phyloP scores from a whole-genome alignment of 306 rosid genomes.

The Fragaria iinumae region DNA sequence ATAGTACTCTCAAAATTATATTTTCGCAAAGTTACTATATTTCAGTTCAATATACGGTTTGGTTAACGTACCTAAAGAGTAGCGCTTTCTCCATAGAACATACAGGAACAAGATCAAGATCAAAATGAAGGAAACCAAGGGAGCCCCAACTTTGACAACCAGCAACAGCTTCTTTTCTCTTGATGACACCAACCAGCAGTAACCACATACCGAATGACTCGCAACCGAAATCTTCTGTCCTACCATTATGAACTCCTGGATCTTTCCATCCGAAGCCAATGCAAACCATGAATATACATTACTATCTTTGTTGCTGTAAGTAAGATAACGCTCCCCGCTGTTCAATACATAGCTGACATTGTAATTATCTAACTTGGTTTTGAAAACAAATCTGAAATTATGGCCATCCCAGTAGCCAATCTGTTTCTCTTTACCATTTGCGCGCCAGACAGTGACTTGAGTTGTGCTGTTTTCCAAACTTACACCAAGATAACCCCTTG shows the following conservation, averaged over 20 bases:
- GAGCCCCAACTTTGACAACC: not conserved
- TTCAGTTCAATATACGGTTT: not conserved
- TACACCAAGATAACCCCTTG: constrained; percentile 1
- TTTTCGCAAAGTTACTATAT: not conserved
- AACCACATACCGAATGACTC: constrained; percentile 19
- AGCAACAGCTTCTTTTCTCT: constrained; percentile 12
- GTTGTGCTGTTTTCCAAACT: constrained; percentile 15
- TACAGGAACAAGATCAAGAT: not conserved
- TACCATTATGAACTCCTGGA: constrained; percentile 19
- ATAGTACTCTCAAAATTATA: not conserved
- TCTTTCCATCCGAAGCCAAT: constrained; percentile 17
- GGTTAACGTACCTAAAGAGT: constrained; percentile 15
- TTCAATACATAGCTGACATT: constrained; percentile 16
- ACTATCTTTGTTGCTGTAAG: constrained; percentile 16
- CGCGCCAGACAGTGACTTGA: constrained; percentile 12
- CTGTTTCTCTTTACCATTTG: not conserved
- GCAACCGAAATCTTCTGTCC: constrained; percentile 15
- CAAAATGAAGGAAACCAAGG: not conserved
- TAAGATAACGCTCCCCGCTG: constrained; percentile 13
- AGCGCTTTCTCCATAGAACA: constrained; percentile 10
- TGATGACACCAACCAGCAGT: constrained; percentile 5
- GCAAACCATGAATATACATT: constrained; percentile 18
- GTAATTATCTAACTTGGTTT: constrained; percentile 3
- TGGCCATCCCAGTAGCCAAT: constrained; percentile 30
- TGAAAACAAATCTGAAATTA: constrained; percentile 10